Conservation (phyloP, 441 rosid genomes). For the Mallotus japonicus region DNA sequence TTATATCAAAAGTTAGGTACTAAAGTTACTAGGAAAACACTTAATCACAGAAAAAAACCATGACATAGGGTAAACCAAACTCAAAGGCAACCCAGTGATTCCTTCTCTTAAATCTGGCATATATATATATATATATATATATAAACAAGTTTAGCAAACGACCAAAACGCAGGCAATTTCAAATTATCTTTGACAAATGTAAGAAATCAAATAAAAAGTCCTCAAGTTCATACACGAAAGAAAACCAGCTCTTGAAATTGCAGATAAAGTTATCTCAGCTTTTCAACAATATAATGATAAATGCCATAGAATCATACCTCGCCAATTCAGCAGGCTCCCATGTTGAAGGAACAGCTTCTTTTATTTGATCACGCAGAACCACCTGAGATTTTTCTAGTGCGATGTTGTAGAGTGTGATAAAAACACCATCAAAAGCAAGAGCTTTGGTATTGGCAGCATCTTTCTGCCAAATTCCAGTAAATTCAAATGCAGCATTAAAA, state of each 20-base stretch:
- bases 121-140: background rate
- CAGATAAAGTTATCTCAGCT: background rate
- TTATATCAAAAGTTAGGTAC: background rate
- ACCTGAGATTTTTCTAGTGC: conserved; percentile 80
- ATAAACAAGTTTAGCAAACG: background rate
- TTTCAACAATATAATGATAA: background rate
- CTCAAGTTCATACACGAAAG: background rate
- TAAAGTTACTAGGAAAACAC: background rate
- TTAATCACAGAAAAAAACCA: background rate
- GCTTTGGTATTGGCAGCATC: conserved; percentile 81
- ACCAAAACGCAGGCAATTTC: background rate
- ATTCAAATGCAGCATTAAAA: conserved; percentile 82
- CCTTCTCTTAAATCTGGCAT: background rate
- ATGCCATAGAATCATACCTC: conserved; percentile 44
- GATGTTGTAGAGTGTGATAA: conserved; percentile 79
- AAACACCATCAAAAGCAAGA: conserved; percentile 89
- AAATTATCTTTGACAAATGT: background rate
- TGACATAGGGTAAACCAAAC: background rate
- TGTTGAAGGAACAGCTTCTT: conserved; percentile 77
- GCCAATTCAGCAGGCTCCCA: conserved; percentile 97
- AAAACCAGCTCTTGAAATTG: background rate
- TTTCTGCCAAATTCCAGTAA: conserved; percentile 83
- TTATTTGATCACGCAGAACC: conserved; percentile 63
- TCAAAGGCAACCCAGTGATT: background rate
- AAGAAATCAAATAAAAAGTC: background rate